Percentiles rank a stretch among this genome's conserved stretches.
Conservation (phyloP, 768 basidiomycete species). For the Phylloporus sp. region DNA sequence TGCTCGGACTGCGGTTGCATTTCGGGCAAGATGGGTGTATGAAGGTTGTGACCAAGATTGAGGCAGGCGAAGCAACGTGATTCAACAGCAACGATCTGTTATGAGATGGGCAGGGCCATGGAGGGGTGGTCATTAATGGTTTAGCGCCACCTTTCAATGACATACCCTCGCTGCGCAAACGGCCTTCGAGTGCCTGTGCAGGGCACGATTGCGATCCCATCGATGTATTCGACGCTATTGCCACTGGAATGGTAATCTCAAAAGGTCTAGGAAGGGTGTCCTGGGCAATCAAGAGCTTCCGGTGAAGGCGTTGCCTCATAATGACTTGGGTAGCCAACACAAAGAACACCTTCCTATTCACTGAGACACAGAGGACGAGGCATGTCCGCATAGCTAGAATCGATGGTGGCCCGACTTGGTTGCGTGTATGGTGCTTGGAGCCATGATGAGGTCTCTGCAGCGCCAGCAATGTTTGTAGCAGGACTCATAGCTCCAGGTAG, state of each 20-base stretch:
- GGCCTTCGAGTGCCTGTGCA: too few relatives aligned
- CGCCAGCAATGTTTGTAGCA: not conserved
- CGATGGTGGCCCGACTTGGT: not conserved
- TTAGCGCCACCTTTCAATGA: not conserved
- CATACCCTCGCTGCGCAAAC: too few relatives aligned
- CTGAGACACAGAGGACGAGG: slow-evolving; percentile 20
- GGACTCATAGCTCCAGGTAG: slow-evolving; percentile 23
- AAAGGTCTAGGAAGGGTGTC: slow-evolving; percentile 28
- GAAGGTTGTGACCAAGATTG: not conserved
- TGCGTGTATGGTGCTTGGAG: slow-evolving; percentile 8
- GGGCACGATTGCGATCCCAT: not conserved
- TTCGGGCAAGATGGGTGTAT: not conserved
- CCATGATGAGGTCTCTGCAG: slow-evolving; percentile 5
- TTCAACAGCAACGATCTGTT: not conserved
- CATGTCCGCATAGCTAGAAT: slow-evolving; percentile 3
- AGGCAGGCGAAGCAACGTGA: not conserved
- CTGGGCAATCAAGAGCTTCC: slow-evolving; percentile 13
- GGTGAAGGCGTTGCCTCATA: slow-evolving; percentile 16
- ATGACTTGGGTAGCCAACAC: slow-evolving; percentile 11
- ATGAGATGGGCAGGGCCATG: not conserved
- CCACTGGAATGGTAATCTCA: slow-evolving; percentile 9
- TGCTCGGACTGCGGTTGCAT: not conserved
- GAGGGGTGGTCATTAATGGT: not conserved
- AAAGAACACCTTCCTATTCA: slow-evolving; percentile 19
- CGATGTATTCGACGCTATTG: not conserved